These are phyloP conservation scores for Hypoxylon sp. DNA, from an alignment of 2,329 filamentous ascomycete species.

Conservation along the genomic window DNA sequence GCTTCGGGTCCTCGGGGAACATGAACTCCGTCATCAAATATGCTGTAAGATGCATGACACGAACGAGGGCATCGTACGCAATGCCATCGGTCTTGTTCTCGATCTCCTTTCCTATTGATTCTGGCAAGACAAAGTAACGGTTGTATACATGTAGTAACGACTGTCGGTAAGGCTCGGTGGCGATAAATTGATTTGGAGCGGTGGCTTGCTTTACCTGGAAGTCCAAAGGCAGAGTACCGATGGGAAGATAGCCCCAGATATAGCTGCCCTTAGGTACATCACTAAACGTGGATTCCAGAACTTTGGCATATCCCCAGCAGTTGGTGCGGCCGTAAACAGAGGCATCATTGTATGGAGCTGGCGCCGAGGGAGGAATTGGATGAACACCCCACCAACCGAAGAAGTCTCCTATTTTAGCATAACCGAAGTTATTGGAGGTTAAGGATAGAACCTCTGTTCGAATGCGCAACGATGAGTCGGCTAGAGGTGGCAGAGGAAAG, in stretches of 20 bases:
- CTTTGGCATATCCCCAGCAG: conserved; percentile 58
- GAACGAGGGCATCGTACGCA: conserved; percentile 39
- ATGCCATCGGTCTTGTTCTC: conserved; percentile 32
- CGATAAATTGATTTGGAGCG: conserved; percentile 47
- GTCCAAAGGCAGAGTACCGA: conserved; percentile 49
- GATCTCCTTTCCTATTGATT: conserved; percentile 18
- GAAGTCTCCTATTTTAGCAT: conserved; percentile 44
- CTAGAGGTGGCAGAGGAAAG: conserved; percentile 39
- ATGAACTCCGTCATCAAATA: conserved; percentile 47
- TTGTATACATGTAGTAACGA: conserved; percentile 56
- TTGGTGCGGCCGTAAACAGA: conserved; percentile 55
- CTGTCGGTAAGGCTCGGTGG: conserved; percentile 49
- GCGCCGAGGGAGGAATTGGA: conserved; percentile 49
- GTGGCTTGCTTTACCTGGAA: conserved; percentile 46
- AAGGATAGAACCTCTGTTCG: conserved; percentile 44
- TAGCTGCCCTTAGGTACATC: conserved; percentile 47
- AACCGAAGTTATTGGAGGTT: conserved; percentile 49
- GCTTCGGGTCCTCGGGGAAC: conserved; percentile 43
- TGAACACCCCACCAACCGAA: conserved; percentile 55
- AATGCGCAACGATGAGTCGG: conserved; percentile 44
- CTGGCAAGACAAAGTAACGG: conserved; percentile 45
- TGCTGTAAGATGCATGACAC: conserved; percentile 43
- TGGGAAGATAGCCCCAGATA: conserved; percentile 56
- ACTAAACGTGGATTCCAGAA: conserved; percentile 52
- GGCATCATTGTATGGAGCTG: conserved; percentile 48